Evolutionary conservation across 2,329 filamentous ascomycete species (phyloP), one percentile per base, ranked within the genome.

Genomic region (Xylaria sp.): DNA sequence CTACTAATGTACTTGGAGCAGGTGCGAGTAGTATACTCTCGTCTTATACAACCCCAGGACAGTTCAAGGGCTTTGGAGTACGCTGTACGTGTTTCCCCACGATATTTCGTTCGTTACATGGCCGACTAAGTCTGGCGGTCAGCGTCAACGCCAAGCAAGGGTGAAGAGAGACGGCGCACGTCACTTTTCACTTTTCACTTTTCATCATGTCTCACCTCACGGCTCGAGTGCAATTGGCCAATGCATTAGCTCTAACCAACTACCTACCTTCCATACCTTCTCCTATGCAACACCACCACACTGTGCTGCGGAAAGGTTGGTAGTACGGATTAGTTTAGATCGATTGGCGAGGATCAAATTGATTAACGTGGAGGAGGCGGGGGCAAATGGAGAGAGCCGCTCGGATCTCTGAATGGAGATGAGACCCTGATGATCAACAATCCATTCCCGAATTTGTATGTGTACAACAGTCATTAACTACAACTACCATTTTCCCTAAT

Each of bases 251-350:
- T 23, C 25, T 50, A 23, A 3, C 23, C 23, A 25, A 50, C 46
- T 23, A 50, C 46, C n/a, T 23, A 50, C 46, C 51, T 54, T 44
- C 41, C 41, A 18, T 15, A 18, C 51, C 55, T 46, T 32, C 23
- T 58, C 13, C 25, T 20, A 58, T 58, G 62, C 34, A 58, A 52
- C 46, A 65, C 18, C 44, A 65, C 23, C 32, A 34, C 23, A 50
- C 62, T 25, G 10, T 25, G 44, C 25, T 9, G 12, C 9, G 12
- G 18, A 65, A 65, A 28, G 32, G 50, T 37, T 58, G 34, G 55
- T 65, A 37, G 56, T 23, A 60, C 56, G 39, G 39, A 52, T 39
- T 48, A n/a, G 5, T 37, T 20, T 39, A 57, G 50, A 57, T 65
- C 63, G 56, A 60, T 65, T 60, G 28, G 48, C 56, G 54, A 59